These are phyloP conservation scores for Syzygium aromaticum DNA, from an alignment of 345 rosid species.

Conservation along the genomic window DNA sequence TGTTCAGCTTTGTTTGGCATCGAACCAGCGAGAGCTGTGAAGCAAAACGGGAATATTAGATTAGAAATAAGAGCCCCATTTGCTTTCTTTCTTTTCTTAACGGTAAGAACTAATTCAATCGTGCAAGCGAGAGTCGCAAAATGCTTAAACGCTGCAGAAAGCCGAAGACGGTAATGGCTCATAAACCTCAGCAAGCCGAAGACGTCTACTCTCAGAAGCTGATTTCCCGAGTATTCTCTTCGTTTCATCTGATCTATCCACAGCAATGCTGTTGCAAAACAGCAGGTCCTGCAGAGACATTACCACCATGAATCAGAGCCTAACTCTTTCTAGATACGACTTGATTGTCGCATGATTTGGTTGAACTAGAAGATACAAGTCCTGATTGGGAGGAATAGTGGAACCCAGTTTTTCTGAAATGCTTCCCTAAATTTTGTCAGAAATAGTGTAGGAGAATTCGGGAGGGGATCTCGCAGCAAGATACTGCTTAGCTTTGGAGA, in stretches of 20 bases:
- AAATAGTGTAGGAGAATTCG: not conserved
- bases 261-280: not conserved
- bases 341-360: not conserved
- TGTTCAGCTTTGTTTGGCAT: not conserved
- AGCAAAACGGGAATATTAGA: not conserved
- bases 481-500: not conserved
- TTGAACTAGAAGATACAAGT: not conserved
- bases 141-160: not conserved
- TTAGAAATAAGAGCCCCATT: not conserved
- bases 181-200: not conserved
- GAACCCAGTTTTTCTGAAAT: not conserved
- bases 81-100: not conserved
- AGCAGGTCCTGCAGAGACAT: not conserved
- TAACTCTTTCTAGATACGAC: not conserved
- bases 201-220: not conserved
- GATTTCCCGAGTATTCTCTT: not conserved
- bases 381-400: not conserved
- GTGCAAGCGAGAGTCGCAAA: not conserved
- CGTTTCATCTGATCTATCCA: not conserved
- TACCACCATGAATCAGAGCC: not conserved
- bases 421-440: not conserved
- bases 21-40: not conserved
- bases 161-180: not conserved
- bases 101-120: not conserved
- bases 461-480: not conserved